Base-by-base conservation (phyloP, 257 asterid genomes). In the Penstemon davidsonii region DNA sequence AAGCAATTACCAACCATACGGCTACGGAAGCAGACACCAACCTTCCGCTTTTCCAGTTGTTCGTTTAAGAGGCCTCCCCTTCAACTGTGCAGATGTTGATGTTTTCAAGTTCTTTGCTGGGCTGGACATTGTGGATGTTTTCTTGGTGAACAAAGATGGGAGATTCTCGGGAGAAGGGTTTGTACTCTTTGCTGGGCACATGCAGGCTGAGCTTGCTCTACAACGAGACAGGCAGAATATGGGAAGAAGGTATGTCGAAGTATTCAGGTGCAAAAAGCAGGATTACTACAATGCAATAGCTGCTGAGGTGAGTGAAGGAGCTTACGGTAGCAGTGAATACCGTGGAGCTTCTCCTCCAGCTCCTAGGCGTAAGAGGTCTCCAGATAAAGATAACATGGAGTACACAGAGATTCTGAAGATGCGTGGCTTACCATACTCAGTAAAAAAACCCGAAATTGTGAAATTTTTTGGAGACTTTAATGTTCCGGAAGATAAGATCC, bases 201-300 rank as follows among this genome's bases (percentile, higher is more conserved):
- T 87, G 88, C 96, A 89, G 78, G 92, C 96, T 11, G 97, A 94
- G 49, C 84, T 84, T 59, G 96, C 97, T 55, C 95, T 91, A 39
- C 87, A 81, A 70, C 84, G 95, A 72, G 92, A 94, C 53, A 64
- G 96, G 13, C 96, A 91, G 73, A 91, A 88, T 81, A 88, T 94
- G 83, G 99, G 99, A 50, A 82, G 93, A 77, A 84, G 99, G 75
- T 94, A 91, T n/a, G 97, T 94, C 36, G 97, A 94, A 72, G 97
- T 94, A 43, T 94, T 94, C 76, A 81, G 87, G 73, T 91, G 99
- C 90, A 88, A 81, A 67, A 94, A 87, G 78, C 99, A 84, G 83
- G 97, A 91, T 54, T 94, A 91, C 73, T 91, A 94, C 66, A 79
- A 79, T 51, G 96, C 99, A n/a, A 85, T 91, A 64, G 97, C 99